These are phyloP conservation scores for Apostasia shenzhenica DNA, from an alignment of 106 monocot genomes.

Conservation along the genomic window DNA sequence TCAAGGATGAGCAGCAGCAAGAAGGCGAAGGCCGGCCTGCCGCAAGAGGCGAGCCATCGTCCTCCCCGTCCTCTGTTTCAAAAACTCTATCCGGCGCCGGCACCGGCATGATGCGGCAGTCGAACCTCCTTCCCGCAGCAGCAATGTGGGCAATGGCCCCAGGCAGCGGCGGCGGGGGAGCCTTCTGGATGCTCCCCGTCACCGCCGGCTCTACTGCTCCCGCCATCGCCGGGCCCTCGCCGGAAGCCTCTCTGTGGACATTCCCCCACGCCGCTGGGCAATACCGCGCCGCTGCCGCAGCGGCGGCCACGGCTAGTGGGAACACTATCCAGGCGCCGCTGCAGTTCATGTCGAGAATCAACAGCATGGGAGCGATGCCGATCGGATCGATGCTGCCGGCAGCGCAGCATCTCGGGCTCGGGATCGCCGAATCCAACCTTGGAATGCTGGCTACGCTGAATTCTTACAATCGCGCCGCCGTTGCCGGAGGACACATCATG, in stretches of 20 bases:
- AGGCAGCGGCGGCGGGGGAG: slow-evolving; percentile 34
- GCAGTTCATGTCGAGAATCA: slow-evolving; percentile 86
- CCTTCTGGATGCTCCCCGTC: slow-evolving; percentile 97
- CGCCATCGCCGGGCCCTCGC: slow-evolving; percentile 7
- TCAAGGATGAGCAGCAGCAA: slow-evolving; percentile 58
- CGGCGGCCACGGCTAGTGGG: slow-evolving; percentile 16
- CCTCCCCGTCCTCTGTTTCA: slow-evolving; percentile 12
- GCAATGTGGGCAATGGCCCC: slow-evolving; percentile 87
- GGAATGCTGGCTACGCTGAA: slow-evolving; percentile 86
- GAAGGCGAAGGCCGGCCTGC: slow-evolving; percentile 2
- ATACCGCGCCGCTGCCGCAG: slow-evolving; percentile 30
- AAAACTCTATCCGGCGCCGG: slow-evolving; percentile 1
- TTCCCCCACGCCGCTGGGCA: slow-evolving; percentile 47
- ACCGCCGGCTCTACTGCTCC: slow-evolving; percentile 26
- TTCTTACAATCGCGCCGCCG: slow-evolving; percentile 45
- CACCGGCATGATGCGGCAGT: slow-evolving; percentile 13
- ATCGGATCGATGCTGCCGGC: slow-evolving; percentile 41
- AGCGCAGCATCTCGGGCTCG: slow-evolving; percentile 35
- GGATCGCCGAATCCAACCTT: slow-evolving; percentile 59
- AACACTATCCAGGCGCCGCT: slow-evolving; percentile 67
- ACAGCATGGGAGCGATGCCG: slow-evolving; percentile 23
- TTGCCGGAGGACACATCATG: slow-evolving; percentile 30
- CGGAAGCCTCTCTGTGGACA: slow-evolving; percentile 52
- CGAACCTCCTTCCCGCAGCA: slow-evolving; percentile 33
- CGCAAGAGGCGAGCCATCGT: slow-evolving; percentile 13